A percentile compares a stretch with the other conserved stretches of the same genome.
Evolutionary conservation across 2,329 filamentous ascomycete species (phyloP).

Genomic region (Fusarium setosum): DNA sequence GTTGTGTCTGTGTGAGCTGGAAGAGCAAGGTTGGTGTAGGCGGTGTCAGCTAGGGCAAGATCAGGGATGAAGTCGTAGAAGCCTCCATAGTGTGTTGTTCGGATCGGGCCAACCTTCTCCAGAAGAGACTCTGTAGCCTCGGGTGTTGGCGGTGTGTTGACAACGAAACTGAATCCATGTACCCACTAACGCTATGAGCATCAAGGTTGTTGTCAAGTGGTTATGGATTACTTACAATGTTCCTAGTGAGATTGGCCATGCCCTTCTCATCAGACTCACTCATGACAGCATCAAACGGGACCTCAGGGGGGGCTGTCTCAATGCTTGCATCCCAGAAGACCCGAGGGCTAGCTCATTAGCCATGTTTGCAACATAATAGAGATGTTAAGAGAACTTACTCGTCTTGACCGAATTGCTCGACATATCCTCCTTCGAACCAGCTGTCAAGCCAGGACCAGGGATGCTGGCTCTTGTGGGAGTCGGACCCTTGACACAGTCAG

Average conservation of each 20-base stretch:
- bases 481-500: slow-evolving; percentile 66
- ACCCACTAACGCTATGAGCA: slow-evolving; percentile 60
- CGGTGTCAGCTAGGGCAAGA: slow-evolving; percentile 87
- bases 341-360: slow-evolving; percentile 24
- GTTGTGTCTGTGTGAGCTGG: slow-evolving; percentile 93
- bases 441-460: slow-evolving; percentile 56
- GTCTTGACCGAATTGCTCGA: slow-evolving; percentile 33
- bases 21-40: slow-evolving; percentile 88
- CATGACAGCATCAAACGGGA: slow-evolving; percentile 72
- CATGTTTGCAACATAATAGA: not conserved
- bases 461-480: slow-evolving; percentile 77
- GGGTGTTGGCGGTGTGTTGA: slow-evolving; percentile 73
- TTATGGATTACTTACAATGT: slow-evolving; percentile 64
- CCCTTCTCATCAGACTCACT: slow-evolving; percentile 55
- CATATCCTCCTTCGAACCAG: slow-evolving; percentile 31
- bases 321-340: slow-evolving; percentile 46
- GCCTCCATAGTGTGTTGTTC: slow-evolving; percentile 89
- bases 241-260: slow-evolving; percentile 70
- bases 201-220: no score
- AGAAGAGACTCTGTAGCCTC: slow-evolving; percentile 80
- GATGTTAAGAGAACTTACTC: slow-evolving; percentile 25
- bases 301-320: slow-evolving; percentile 63
- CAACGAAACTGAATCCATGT: slow-evolving; percentile 83
- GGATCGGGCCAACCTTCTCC: slow-evolving; percentile 85
- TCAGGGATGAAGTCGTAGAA: slow-evolving; percentile 88